Percentiles rank a stretch among this genome's conserved stretches.
Evolutionary conservation across 345 rosid genomes (phyloP).

Genomic region (Pelargonium nanum): DNA sequence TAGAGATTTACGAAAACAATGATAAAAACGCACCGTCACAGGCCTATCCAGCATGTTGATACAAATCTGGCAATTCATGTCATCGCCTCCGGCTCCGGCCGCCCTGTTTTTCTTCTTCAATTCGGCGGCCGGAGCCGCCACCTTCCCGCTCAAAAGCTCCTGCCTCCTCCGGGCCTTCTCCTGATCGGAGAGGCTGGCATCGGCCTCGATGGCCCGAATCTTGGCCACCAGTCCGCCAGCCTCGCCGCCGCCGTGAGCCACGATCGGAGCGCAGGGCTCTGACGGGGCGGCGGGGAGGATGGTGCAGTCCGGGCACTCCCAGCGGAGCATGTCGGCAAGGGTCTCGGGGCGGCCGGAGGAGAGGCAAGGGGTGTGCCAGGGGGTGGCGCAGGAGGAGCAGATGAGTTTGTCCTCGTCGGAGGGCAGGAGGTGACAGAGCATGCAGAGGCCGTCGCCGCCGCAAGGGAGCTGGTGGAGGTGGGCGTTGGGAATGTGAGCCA

Average conservation of each 20-base stretch:
- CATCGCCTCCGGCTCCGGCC: conserved; percentile 15
- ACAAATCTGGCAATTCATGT: too few relatives aligned
- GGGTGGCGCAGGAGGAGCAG: conserved; percentile 51
- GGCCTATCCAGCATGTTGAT: too few relatives aligned
- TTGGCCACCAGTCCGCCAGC: conserved; percentile 38
- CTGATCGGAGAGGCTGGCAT: conserved; percentile 28
- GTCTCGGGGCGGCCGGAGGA: conserved; percentile 29
- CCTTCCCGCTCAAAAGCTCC: conserved; percentile 37
- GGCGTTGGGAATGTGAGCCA: conserved; percentile 42
- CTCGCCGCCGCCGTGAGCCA: conserved; percentile 17
- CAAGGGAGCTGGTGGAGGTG: conserved; percentile 47
- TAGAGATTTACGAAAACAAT: too few relatives aligned
- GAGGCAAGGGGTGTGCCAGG: conserved; percentile 67
- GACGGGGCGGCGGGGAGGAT: conserved; percentile 5
- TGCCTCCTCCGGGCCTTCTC: conserved; percentile 51
- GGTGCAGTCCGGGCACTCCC: conserved; percentile 72
- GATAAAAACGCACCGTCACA: too few relatives aligned
- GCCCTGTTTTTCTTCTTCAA: conserved; percentile 9
- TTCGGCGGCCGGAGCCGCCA: conserved; percentile 7
- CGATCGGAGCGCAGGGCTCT: conserved; percentile 2
- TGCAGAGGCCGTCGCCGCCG: conserved; percentile 56
- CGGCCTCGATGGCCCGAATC: conserved; percentile 44
- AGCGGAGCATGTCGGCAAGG: conserved; percentile 31
- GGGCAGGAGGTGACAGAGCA: conserved; percentile 43
- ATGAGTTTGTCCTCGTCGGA: conserved; percentile 33